Evolutionary conservation across 2,329 filamentous ascomycete species (phyloP).

Genomic region (Claviceps monticola): DNA sequence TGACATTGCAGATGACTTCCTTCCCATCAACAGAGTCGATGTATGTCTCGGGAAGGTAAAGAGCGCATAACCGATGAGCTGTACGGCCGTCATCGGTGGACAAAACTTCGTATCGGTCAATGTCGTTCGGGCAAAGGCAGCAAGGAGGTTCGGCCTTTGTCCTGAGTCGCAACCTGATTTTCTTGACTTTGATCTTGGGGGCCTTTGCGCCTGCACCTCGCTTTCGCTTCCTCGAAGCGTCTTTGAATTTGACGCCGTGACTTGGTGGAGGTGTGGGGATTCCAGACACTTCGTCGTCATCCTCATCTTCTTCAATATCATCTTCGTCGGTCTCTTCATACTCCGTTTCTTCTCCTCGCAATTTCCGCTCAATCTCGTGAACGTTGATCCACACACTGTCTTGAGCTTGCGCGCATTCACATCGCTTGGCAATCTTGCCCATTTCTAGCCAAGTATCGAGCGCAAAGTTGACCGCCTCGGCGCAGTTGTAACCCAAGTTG

Average conservation of each 20-base stretch:
- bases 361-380: constrained; percentile 84
- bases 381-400: constrained; percentile 99
- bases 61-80: constrained; percentile 77
- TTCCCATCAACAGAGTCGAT: constrained; percentile 58
- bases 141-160: constrained; percentile 65
- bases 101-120: constrained; percentile 67
- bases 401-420: constrained; percentile 84
- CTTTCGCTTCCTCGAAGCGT: constrained; percentile 48
- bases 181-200: constrained; percentile 51
- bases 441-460: constrained; percentile 91
- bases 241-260: constrained; percentile 53
- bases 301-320: constrained; percentile 47
- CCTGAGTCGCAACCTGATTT: constrained; percentile 65
- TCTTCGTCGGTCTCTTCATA: constrained; percentile 62
- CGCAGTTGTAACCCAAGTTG: constrained; percentile 96
- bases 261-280: constrained; percentile 68
- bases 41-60: constrained; percentile 85
- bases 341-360: constrained; percentile 78
- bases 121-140: constrained; percentile 82
- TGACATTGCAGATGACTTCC: constrained; percentile 65
- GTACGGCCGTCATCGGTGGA: constrained; percentile 77
- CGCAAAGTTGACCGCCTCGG: constrained; percentile 96
- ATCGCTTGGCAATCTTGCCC: constrained; percentile 91
- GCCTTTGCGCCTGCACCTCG: constrained; percentile 21
- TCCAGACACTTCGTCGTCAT: constrained; percentile 48